Evolutionary conservation across 352 stramenopile genomes (phyloP), one percentile per base, ranked within the genome.

Genomic region (Pythium oligandrum): DNA sequence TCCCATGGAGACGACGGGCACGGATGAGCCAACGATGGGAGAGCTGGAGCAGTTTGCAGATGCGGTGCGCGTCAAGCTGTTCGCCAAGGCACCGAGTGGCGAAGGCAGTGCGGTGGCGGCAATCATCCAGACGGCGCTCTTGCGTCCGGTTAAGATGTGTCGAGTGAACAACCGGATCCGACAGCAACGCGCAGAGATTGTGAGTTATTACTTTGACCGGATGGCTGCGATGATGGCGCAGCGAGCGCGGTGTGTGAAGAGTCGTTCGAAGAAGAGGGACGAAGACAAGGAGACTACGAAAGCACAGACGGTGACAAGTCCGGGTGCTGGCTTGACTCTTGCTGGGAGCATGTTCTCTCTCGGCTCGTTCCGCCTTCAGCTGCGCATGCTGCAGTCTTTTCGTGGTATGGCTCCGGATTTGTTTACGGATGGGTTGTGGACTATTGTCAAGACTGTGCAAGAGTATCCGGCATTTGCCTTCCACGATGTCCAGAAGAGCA

Each of bases 371-470:
- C 75, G 77, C 6, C 59, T 90, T 46, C 79, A 90, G 49, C 62
- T 90, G 33, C 71, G 85, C 45, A 85, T 88, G 71, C 57, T 90
- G 39, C 75, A 66, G 1, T 73, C 78, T 36, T 86, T 87, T 32
- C 73, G 73, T 4, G 49, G 44, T 3, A 42, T 61, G 6, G 74
- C 59, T 51, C 66, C 77, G 33, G 57, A 42, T 5, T 35, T 88
- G 5, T 90, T 87, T 53, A 71, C 84, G 44, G 75, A 70, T 12
- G 71, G 75, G 3, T 50, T 71, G 31, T 57, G 84, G 39, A 47
- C 73, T 4, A 61, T 88, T 5, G 66, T 88, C 12, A 50, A 80
- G 33, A 86, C 79, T 1, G 44, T 86, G 17, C 30, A 85, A 30
- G 79, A 88, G 30, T 83, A 76, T 26, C 75, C 75, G 8, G 54